Conservation (phyloP, 768 basidiomycete genomes). For the Lentinula edodes region DNA sequence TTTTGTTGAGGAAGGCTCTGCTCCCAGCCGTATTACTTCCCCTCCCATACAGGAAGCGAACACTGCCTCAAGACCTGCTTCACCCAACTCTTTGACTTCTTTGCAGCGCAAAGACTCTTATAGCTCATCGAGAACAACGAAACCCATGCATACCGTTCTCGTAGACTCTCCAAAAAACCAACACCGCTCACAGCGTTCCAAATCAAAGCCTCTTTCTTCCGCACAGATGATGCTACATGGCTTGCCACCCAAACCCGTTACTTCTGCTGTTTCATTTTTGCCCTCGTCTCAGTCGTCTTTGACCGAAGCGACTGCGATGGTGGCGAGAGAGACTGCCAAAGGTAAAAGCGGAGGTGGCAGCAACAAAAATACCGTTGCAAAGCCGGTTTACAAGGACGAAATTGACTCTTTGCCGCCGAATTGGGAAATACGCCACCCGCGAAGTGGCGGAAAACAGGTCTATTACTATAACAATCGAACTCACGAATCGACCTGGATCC, state of each 20-base stretch:
- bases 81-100: not conserved
- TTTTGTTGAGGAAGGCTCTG: constrained; percentile 16
- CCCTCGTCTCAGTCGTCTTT: constrained; percentile 30
- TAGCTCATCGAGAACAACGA: not conserved
- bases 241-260: constrained; percentile 37
- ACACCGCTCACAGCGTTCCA: constrained; percentile 9
- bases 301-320: constrained; percentile 40
- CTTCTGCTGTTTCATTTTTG: constrained; percentile 28
- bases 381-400: constrained; percentile 16
- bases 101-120: not conserved
- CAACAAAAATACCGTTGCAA: constrained; percentile 23
- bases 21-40: constrained; percentile 16
- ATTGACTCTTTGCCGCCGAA: constrained; percentile 27
- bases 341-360: constrained; percentile 21
- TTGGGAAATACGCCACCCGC: constrained; percentile 38
- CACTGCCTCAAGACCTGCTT: not conserved
- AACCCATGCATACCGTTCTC: constrained; percentile 6
- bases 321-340: constrained; percentile 13
- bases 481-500: constrained; percentile 38
- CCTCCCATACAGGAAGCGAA: not conserved
- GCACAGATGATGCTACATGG: constrained; percentile 28
- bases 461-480: constrained; percentile 42
- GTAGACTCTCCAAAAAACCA: not conserved
- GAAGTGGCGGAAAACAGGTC: constrained; percentile 25
- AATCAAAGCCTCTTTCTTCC: constrained; percentile 20